Evolutionary conservation across 805 yeast species (phyloP).

Genomic region (Sugiyamaella chiloensis): DNA sequence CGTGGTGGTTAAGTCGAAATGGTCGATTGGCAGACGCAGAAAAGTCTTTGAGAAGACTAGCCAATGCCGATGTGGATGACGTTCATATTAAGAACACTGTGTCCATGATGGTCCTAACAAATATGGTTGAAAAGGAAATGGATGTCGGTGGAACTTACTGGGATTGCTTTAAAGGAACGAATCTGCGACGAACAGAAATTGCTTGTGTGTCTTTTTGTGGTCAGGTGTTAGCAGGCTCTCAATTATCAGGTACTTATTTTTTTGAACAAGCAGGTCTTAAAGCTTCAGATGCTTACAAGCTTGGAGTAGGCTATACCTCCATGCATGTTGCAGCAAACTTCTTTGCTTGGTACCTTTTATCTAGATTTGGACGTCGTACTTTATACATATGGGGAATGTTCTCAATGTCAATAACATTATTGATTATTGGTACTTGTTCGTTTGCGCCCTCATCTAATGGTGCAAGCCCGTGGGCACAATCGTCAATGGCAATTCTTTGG

Average conservation of each 20-base stretch:
- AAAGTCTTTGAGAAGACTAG: conserved; percentile 37
- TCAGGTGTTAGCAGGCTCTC: conserved; percentile 34
- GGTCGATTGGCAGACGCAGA: conserved; percentile 41
- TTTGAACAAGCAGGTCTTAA: conserved; percentile 41
- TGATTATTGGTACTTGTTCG: conserved; percentile 40
- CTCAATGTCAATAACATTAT: conserved; percentile 35
- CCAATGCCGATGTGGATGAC: conserved; percentile 37
- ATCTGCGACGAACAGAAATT: conserved; percentile 50
- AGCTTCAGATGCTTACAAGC: conserved; percentile 38
- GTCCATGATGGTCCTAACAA: conserved; percentile 40
- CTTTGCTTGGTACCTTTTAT: conserved; percentile 22
- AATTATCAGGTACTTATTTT: conserved; percentile 29
- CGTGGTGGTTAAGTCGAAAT: conserved; percentile 50
- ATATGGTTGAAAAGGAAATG: conserved; percentile 31
- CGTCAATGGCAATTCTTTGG: conserved; percentile 10
- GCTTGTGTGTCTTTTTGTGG: conserved; percentile 45
- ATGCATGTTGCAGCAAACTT: conserved; percentile 45
- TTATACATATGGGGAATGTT: conserved; percentile 35
- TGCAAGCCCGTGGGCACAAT: conserved; percentile 15
- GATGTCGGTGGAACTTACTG: conserved; percentile 4
- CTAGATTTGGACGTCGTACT: conserved; percentile 24
- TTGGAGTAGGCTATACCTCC: conserved; percentile 43
- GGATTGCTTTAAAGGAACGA: conserved; percentile 47
- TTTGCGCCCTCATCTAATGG: conserved; percentile 7
- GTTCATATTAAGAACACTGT: conserved; percentile 23